Evolutionary conservation across 371 early-diverging fungal species (phyloP), one percentile per base, ranked within the genome.

Genomic region (Vairimorpha apis): DNA sequence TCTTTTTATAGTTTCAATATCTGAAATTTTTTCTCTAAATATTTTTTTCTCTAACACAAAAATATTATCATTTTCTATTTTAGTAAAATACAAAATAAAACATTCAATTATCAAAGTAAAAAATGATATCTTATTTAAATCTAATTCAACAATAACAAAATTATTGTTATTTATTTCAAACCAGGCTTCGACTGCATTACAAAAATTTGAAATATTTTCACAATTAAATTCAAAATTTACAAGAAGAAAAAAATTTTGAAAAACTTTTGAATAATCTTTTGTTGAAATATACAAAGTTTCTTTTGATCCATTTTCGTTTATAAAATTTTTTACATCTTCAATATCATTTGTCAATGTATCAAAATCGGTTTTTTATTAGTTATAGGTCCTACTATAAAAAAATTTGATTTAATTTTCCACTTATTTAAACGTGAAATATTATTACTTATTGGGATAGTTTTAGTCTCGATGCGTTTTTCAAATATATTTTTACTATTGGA

Each of bases 301-400:
- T 23, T 78, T 67, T 13, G 74, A 67, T 23, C 65, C 43, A 74
- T 83, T 86, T 35, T 83, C 43, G n/a, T 80, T 68, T 25, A 81
- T 79, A 1, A 87, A 67, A 76, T 84, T 86, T 13, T 72, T 47
- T 29, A 86, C 47, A 29, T 86, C 85, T 18, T 45, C 74, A 10
- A 80, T 70, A 45, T 86, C 84, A 63, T 86, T 86, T 32, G 82
- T 74, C 4, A 75, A 75, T 3, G 23, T 33, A 23, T 65, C 56
- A 27, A 37, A 51, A 30, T 83, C 84, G 23, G 82, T 82, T 16
- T 70, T 55, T 1, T 74, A 60, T 64, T 55, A 83, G 85, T 83
- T 18, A 78, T 78, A 51, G 81, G 47, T 0, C 86, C 86, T 35
- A 70, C 72, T 4, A 81, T 82, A 30, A 83, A 18, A 18, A 87